phyloP scores from a whole-genome alignment of 805 yeast species.

The Yamadazyma philogaea region DNA sequence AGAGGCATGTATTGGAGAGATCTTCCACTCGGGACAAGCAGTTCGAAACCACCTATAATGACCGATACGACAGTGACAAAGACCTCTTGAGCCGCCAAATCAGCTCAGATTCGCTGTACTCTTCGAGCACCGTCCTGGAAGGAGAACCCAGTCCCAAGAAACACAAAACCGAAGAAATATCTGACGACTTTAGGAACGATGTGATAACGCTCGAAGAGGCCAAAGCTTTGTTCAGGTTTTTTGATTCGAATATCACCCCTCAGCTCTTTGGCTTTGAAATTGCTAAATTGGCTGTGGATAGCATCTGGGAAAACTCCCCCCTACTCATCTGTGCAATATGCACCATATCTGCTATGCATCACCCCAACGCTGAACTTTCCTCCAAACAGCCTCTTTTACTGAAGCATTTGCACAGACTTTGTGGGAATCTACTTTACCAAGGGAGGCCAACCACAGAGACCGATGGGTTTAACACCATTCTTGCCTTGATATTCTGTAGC shows the following conservation, averaged over 20 bases:
- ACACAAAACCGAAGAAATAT: constrained; percentile 5
- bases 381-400: constrained; percentile 27
- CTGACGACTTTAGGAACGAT: constrained; percentile 36
- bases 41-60: background rate
- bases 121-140: constrained; percentile 5
- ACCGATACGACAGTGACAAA: background rate
- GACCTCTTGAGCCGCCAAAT: constrained; percentile 7
- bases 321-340: constrained; percentile 58
- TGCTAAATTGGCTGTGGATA: constrained; percentile 45
- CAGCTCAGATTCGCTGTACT: constrained; percentile 4
- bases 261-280: constrained; percentile 66
- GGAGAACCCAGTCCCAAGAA: constrained; percentile 4
- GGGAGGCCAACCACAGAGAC: constrained; percentile 41
- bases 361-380: constrained; percentile 37
- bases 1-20: background rate
- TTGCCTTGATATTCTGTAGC: constrained; percentile 62
- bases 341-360: constrained; percentile 61
- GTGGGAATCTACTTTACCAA: constrained; percentile 31
- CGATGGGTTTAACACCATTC: constrained; percentile 57
- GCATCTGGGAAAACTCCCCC: constrained; percentile 55
- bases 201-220: constrained; percentile 41
- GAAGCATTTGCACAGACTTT: constrained; percentile 29
- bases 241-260: constrained; percentile 54
- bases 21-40: background rate
- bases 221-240: constrained; percentile 47